Percentiles rank a stretch among this genome's conserved stretches.
phyloP scores from a whole-genome alignment of 805 yeast genomes.

The Hanseniaspora mollemarum region DNA sequence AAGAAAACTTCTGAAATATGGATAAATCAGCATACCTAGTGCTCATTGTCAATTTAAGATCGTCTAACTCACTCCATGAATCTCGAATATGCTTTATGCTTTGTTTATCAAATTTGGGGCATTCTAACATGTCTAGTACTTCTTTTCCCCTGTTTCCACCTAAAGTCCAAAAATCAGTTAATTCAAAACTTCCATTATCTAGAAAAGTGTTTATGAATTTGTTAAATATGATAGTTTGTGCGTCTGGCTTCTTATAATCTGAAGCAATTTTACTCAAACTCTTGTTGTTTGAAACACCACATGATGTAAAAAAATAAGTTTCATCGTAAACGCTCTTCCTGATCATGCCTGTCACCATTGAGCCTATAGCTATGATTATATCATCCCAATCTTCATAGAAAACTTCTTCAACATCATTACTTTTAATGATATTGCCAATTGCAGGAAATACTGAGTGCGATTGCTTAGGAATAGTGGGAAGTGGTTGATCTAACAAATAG shows the following conservation, averaged over 20 bases:
- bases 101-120: conserved; percentile 34
- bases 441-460: conserved; percentile 20
- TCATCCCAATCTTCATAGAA: conserved; percentile 67
- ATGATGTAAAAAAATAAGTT: conserved; percentile 76
- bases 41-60: conserved; percentile 18
- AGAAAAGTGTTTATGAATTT: conserved; percentile 43
- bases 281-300: conserved; percentile 71
- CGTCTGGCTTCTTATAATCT: conserved; percentile 72
- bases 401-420: conserved; percentile 19
- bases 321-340: conserved; percentile 42
- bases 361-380: conserved; percentile 53
- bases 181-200: conserved; percentile 38
- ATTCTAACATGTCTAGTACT: conserved; percentile 38
- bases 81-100: conserved; percentile 44
- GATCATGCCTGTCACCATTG: conserved; percentile 44
- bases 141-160: conserved; percentile 80
- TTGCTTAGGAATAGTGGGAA: conserved; percentile 21
- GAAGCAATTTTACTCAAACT: conserved; percentile 79
- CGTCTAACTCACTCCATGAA: conserved; percentile 31
- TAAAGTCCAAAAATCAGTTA: conserved; percentile 75
- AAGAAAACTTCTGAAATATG: conserved; percentile 16
- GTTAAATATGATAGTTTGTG: conserved; percentile 63
- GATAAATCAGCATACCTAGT: conserved; percentile 13
- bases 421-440: conserved; percentile 20
- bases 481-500: conserved; percentile 21